These are phyloP conservation scores for Neospermospora avenae DNA, from an alignment of 2,329 filamentous ascomycete species.

Conservation along the genomic window DNA sequence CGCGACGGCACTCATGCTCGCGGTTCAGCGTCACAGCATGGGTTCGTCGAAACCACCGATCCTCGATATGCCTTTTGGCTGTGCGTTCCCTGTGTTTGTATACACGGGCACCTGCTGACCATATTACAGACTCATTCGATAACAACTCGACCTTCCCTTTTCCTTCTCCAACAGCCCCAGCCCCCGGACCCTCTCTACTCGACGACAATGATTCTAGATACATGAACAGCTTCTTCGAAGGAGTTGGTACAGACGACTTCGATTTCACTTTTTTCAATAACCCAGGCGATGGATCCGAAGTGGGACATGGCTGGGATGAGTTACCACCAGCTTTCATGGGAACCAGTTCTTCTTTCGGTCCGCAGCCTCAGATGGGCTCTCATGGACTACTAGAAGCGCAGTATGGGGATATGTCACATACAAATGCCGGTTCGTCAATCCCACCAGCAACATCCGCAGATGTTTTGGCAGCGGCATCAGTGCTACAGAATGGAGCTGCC, in stretches of 20 bases:
- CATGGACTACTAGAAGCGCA: slow-evolving; percentile 21
- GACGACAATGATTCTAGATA: slow-evolving; percentile 58
- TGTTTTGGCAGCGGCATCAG: slow-evolving; percentile 56
- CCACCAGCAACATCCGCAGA: slow-evolving; percentile 44
- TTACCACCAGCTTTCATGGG: slow-evolving; percentile 65
- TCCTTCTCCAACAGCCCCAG: slow-evolving; percentile 56
- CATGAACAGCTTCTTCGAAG: slow-evolving; percentile 56
- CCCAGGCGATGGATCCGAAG: slow-evolving; percentile 45
- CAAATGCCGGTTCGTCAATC: slow-evolving; percentile 17
- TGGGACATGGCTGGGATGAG: slow-evolving; percentile 52
- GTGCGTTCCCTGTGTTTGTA: slow-evolving; percentile 45
- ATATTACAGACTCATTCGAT: slow-evolving; percentile 43
- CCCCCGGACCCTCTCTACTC: slow-evolving; percentile 62
- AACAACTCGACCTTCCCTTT: slow-evolving; percentile 43
- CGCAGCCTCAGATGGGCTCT: slow-evolving; percentile 33
- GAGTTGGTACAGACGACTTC: slow-evolving; percentile 50
- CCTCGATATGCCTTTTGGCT: slow-evolving; percentile 61
- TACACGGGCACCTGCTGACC: slow-evolving; percentile 15
- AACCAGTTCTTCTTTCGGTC: slow-evolving; percentile 60
- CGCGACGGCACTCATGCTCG: slow-evolving; percentile 51
- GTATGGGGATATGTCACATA: slow-evolving; percentile 23
- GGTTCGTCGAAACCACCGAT: slow-evolving; percentile 56
- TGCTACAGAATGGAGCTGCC: slow-evolving; percentile 44
- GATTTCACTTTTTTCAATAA: slow-evolving; percentile 44
- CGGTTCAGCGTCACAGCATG: slow-evolving; percentile 54